Evolutionary conservation across 805 yeast genomes (phyloP).

Genomic region (Candida ortonii): DNA sequence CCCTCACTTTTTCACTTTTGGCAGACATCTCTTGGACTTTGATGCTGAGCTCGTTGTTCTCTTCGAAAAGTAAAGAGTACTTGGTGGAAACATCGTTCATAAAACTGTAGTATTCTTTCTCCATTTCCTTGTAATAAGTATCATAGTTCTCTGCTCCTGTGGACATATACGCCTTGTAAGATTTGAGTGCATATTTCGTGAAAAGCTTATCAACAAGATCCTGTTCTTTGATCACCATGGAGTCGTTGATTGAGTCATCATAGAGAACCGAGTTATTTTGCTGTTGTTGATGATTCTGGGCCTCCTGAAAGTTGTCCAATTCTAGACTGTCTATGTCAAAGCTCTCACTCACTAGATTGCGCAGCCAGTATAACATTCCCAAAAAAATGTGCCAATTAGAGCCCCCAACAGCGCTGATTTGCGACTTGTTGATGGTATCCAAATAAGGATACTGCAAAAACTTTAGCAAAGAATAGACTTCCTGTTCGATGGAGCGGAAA

Average conservation of each 20-base stretch:
- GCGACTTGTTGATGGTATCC: slow-evolving; percentile 77
- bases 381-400: slow-evolving; percentile 80
- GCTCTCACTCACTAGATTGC: slow-evolving; percentile 48
- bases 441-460: slow-evolving; percentile 74
- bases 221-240: slow-evolving; percentile 26
- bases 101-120: slow-evolving; percentile 50
- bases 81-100: slow-evolving; percentile 48
- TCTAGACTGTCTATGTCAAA: slow-evolving; percentile 36
- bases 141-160: slow-evolving; percentile 62
- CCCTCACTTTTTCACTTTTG: slow-evolving; percentile 46
- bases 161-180: slow-evolving; percentile 61
- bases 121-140: slow-evolving; percentile 53
- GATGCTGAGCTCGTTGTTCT: slow-evolving; percentile 38
- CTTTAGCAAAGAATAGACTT: slow-evolving; percentile 65
- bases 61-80: slow-evolving; percentile 38
- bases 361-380: slow-evolving; percentile 82
- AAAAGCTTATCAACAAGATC: slow-evolving; percentile 30
- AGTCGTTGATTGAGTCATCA: slow-evolving; percentile 25
- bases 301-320: slow-evolving; percentile 25
- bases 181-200: slow-evolving; percentile 54
- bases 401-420: slow-evolving; percentile 89
- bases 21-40: slow-evolving; percentile 41
- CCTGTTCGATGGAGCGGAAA: slow-evolving; percentile 66
- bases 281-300: slow-evolving; percentile 17
- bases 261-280: slow-evolving; percentile 29